Conservation (phyloP, 1,284 basidiomycete species). For the Stygiomarasmius scandens region DNA sequence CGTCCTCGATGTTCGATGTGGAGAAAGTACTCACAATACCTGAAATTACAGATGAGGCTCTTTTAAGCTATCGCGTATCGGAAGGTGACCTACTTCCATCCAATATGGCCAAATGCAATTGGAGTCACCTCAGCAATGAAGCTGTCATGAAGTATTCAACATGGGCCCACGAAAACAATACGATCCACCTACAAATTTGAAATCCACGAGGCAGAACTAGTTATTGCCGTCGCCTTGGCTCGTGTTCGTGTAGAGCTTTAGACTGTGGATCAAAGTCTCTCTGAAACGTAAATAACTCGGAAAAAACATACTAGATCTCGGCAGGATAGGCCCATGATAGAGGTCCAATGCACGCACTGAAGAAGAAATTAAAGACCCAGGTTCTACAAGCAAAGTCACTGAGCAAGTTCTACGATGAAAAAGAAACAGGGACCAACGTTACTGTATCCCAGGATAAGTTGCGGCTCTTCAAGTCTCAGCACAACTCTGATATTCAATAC, state of each 20-base stretch:
- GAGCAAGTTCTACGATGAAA: background rate
- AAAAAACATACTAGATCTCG: constrained; percentile 36
- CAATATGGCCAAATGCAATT: constrained; percentile 50
- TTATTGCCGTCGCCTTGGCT: constrained; percentile 62
- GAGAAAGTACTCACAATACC: constrained; percentile 20
- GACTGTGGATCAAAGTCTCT: constrained; percentile 10
- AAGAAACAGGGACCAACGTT: constrained; percentile 25
- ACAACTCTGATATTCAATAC: constrained; percentile 10
- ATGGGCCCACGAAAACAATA: background rate
- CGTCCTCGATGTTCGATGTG: background rate
- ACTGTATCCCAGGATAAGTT: constrained; percentile 21
- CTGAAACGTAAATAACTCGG: background rate
- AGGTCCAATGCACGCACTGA: constrained; percentile 55
- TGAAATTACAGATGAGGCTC: background rate
- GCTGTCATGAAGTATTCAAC: constrained; percentile 21
- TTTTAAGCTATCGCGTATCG: background rate
- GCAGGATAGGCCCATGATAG: constrained; percentile 51
- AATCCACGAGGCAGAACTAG: constrained; percentile 55
- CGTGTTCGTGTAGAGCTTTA: constrained; percentile 56
- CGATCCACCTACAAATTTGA: constrained; percentile 45
- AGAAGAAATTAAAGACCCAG: constrained; percentile 58
- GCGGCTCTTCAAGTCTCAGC: constrained; percentile 13
- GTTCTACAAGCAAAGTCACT: constrained; percentile 28
- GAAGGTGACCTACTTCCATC: constrained; percentile 39
- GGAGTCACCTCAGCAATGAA: constrained; percentile 53